A percentile compares a stretch with the other conserved stretches of the same genome.
These are phyloP conservation scores for Fistulinella staudtii DNA, from an alignment of 1,284 basidiomycete genomes.

Conservation along the genomic window DNA sequence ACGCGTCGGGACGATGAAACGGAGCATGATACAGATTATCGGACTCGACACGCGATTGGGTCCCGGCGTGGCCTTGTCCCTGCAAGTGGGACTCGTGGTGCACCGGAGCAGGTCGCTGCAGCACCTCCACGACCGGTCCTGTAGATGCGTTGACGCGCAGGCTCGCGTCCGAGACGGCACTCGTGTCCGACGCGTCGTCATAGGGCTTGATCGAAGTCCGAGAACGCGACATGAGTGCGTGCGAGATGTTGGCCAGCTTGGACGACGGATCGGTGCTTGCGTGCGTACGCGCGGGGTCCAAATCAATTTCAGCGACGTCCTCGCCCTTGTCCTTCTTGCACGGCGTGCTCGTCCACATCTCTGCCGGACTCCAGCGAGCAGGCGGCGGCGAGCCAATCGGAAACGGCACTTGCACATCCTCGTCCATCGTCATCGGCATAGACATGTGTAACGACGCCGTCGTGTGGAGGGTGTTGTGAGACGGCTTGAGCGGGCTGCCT, in stretches of 20 bases:
- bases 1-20: conserved; percentile 17
- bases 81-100: too few species aligned
- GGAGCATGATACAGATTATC: conserved; percentile 6
- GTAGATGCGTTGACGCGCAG: neutral
- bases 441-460: too few species aligned
- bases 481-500: conserved; percentile 24
- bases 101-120: too few species aligned
- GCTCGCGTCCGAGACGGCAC: conserved; percentile 3
- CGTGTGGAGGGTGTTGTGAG: conserved; percentile 2
- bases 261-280: conserved; percentile 1
- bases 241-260: conserved; percentile 10
- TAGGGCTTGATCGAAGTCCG: conserved; percentile 16
- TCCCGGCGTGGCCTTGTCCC: too few species aligned
- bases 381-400: conserved; percentile 18
- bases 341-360: conserved; percentile 30
- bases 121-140: too few species aligned
- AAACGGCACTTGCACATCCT: too few species aligned
- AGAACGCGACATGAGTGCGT: conserved; percentile 25
- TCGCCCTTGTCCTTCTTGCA: conserved; percentile 10
- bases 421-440: too few species aligned
- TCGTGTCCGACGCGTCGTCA: conserved; percentile 4
- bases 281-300: too few species aligned
- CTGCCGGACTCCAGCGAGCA: conserved; percentile 13
- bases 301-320: too few species aligned
- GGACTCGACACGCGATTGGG: too few species aligned